Base-by-base conservation (phyloP, 2,329 filamentous ascomycete species). In the Exserohilum rostratum region DNA sequence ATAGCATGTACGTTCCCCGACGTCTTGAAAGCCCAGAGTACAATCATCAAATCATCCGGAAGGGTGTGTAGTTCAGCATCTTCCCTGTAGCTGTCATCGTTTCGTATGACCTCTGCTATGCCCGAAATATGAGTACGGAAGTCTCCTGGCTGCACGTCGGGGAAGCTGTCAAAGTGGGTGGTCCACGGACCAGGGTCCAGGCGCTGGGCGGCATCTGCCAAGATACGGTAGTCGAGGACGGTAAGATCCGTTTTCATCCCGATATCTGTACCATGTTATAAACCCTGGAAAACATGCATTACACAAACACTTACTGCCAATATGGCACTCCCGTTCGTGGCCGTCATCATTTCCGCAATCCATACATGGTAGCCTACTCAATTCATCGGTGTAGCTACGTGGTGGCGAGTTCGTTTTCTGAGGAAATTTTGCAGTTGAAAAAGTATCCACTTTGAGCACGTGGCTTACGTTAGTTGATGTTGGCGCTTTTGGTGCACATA, bases 111-210 rank as follows among this genome's bases (percentile, higher is more conserved):
- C 1, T 62, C 55, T 2, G 62, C 63, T 44, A 69, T 62, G 1
- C 46, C 59, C 6, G 22, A 18, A 3, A 66, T 45, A 25, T 53
- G 42, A 2, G 39, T 40, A 3, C 46, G 9, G 0, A 20, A 1
- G 31, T 60, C 46, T 46, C 67, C 64, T 2, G 34, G 48, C 9
- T 53, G 48, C 1, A 51, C 44, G 6, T 48, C 38, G 1, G 50
- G 44, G 18, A 31, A 54, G 11, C 37, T 55, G 2, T 55, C 43
- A n/a, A 55, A 46, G 40, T 70, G 66, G 12, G 49, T 44, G 7
- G 59, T 68, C 65, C 64, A 66, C 10, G 61, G 66, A 6, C 65
- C 67, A 9, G 69, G 69, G 48, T 73, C 69, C 15, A 67, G 64
- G 2, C 27, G 47, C 7, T 64, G 6, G 15, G 57, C 60, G 6